Evolutionary conservation across 768 basidiomycete species (phyloP).

Genomic region (Lepiota venenata): DNA sequence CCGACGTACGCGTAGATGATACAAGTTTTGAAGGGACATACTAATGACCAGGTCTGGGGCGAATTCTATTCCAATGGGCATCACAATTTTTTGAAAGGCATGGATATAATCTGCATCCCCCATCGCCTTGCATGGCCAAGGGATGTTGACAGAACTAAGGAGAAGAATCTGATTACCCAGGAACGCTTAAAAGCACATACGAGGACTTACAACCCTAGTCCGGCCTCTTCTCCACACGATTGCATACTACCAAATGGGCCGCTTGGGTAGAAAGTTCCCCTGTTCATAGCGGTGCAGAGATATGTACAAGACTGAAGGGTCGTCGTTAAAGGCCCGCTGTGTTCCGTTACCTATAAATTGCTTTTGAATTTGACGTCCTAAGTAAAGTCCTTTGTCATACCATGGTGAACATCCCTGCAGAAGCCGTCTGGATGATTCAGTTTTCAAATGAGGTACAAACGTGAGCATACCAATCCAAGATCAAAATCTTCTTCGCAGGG

Average conservation of each 20-base stretch:
- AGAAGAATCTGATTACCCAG: constrained; percentile 1
- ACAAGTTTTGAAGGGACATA: constrained; percentile 36
- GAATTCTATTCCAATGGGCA: constrained; percentile 98
- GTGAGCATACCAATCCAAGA: constrained; percentile 85
- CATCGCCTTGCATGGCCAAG: constrained; percentile 89
- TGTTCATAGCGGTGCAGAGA: constrained; percentile 94
- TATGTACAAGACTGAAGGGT: constrained; percentile 88
- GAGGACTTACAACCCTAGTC: constrained; percentile 78
- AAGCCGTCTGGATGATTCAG: not conserved
- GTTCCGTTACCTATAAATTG: constrained; percentile 83
- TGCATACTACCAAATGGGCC: constrained; percentile 86
- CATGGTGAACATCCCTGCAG: constrained; percentile 92
- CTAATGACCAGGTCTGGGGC: constrained; percentile 95
- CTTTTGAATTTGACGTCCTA: constrained; percentile 5
- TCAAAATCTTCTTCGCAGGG: constrained; percentile 75
- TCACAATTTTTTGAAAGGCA: constrained; percentile 92
- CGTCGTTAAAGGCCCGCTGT: constrained; percentile 92
- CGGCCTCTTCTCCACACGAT: constrained; percentile 81
- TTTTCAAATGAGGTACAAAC: constrained; percentile 5
- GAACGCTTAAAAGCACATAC: not conserved
- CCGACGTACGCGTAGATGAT: too few relatives aligned
- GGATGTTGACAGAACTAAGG: constrained; percentile 87
- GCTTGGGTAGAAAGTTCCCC: constrained; percentile 89
- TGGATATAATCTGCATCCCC: constrained; percentile 94
- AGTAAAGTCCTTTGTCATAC: constrained; percentile 32